Evolutionary conservation across 257 asterid species (phyloP).

Genomic region (Solanum chmielewskii): DNA sequence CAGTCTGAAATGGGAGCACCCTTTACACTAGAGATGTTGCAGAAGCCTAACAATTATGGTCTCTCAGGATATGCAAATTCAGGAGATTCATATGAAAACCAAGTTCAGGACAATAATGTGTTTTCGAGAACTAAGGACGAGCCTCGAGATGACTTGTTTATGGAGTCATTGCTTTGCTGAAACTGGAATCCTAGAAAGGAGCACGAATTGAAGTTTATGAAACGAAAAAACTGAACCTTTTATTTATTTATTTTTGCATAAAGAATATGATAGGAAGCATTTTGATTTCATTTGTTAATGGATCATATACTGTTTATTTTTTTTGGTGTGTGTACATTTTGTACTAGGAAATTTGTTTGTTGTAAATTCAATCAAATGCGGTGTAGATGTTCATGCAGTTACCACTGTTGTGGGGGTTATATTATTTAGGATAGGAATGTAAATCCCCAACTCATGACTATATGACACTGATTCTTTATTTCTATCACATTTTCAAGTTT

Average conservation of each 20-base stretch:
- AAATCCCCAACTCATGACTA: neutral
- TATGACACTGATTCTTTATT: neutral
- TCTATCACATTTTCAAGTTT: neutral
- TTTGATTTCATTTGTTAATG: neutral
- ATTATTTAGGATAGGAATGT: neutral
- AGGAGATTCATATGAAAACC: slow-evolving; percentile 3
- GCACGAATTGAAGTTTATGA: neutral
- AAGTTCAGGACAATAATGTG: slow-evolving; percentile 5
- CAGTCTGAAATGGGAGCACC: slow-evolving; percentile 16
- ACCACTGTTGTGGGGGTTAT: neutral
- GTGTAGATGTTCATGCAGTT: neutral
- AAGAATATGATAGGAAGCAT: neutral
- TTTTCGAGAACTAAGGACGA: slow-evolving; percentile 47
- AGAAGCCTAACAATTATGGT: slow-evolving; percentile 21
- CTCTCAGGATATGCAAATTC: slow-evolving; percentile 22
- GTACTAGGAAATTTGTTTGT: neutral
- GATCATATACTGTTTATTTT: neutral
- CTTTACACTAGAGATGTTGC: slow-evolving; percentile 37
- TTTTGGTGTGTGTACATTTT: neutral
- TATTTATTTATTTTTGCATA: neutral
- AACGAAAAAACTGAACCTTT: neutral
- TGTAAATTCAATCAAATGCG: neutral
- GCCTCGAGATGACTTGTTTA: slow-evolving; percentile 50
- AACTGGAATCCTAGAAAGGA: neutral
- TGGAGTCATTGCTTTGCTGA: slow-evolving; percentile 34